A percentile compares a stretch with the other conserved stretches of the same genome.
Conservation (phyloP, 495 filamentous ascomycete genomes). For the Penicillium canescens region DNA sequence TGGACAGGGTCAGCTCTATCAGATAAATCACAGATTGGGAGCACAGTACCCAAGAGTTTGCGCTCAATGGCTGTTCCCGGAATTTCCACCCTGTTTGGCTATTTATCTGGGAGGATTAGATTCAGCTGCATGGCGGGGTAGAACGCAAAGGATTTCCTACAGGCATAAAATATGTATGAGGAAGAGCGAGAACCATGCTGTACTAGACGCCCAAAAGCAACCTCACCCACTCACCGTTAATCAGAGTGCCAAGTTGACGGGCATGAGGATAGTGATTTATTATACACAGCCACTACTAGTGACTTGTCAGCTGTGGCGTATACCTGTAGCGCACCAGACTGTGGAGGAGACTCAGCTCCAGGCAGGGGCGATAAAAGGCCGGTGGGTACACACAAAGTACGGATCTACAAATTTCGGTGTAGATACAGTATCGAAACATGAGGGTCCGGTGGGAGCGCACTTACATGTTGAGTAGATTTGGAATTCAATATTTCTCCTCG, state of each 20-base stretch:
- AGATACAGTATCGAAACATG: slow-evolving; percentile 9
- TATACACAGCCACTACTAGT: slow-evolving; percentile 5
- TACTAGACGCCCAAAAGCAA: background rate
- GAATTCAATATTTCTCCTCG: background rate
- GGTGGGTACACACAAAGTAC: background rate
- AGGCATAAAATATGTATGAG: background rate
- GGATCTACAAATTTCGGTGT: slow-evolving; percentile 1
- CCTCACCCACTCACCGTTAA: background rate
- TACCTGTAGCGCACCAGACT: background rate
- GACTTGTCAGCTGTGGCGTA: slow-evolving; percentile 1
- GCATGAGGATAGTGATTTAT: background rate
- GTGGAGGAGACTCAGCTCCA: background rate
- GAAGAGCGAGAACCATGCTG: background rate
- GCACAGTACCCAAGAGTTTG: slow-evolving; percentile 14
- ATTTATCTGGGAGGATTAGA: background rate
- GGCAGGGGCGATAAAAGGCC: background rate
- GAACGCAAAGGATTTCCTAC: background rate
- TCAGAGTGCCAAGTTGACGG: background rate
- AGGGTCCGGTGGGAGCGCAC: background rate
- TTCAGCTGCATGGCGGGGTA: background rate
- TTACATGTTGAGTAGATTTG: background rate
- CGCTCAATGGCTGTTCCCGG: background rate
- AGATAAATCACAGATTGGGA: background rate
- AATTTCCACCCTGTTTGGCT: background rate
- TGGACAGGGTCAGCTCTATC: slow-evolving; percentile 8